Evolutionary conservation across 768 basidiomycete species (phyloP).

Genomic region (Mrakia frigida): DNA sequence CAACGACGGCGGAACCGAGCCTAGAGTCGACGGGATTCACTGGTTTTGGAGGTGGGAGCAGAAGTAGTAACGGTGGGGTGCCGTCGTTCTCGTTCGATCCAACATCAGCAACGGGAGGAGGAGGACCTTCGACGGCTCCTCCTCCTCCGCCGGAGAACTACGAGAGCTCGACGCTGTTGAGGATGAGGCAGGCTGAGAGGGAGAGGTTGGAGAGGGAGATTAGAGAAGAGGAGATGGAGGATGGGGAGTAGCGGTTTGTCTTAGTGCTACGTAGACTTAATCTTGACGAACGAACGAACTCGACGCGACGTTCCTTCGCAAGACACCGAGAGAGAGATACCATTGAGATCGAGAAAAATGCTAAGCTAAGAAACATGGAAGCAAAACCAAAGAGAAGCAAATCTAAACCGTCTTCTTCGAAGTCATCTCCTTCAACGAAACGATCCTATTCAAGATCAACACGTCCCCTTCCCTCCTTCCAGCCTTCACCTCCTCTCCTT

Average conservation of each 20-base stretch:
- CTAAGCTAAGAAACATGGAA: not conserved
- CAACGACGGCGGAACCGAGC: not conserved
- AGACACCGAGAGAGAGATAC: not conserved
- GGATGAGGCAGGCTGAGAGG: constrained; percentile 73
- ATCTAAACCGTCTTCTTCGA: constrained; percentile 53
- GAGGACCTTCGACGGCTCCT: not conserved
- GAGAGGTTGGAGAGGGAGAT: constrained; percentile 57
- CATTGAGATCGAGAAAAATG: not conserved
- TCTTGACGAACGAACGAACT: not conserved
- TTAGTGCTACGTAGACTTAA: not conserved
- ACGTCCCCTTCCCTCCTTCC: constrained; percentile 64
- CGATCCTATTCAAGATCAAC: constrained; percentile 83
- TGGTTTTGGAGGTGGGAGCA: not conserved
- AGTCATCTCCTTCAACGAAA: constrained; percentile 88
- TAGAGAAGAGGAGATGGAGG: constrained; percentile 48
- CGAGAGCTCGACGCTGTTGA: constrained; percentile 71
- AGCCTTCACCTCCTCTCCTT: constrained; percentile 47
- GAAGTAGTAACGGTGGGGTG: not conserved
- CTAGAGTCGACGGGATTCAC: not conserved
- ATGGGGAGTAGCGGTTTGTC: not conserved
- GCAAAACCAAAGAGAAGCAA: not conserved
- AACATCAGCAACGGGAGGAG: not conserved
- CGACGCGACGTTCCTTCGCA: not conserved
- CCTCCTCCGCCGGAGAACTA: constrained; percentile 54
- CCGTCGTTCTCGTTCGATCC: constrained; percentile 30